A percentile compares a stretch with the other conserved stretches of the same genome.
phyloP scores from a whole-genome alignment of 2,329 filamentous ascomycete species.

The Exophiala sideris region DNA sequence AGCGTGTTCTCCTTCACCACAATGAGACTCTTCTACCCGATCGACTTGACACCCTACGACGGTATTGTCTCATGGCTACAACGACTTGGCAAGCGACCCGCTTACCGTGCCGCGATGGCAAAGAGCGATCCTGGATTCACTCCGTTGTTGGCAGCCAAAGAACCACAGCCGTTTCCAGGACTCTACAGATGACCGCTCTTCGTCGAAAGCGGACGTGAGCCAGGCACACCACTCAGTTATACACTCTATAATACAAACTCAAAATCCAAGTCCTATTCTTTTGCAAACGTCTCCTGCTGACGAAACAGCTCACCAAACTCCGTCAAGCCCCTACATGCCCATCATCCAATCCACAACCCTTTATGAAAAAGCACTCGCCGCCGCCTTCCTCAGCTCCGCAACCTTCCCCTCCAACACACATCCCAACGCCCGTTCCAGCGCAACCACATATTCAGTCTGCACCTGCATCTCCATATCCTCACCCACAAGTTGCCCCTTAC shows the following conservation, averaged over 20 bases:
- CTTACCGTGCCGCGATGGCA: conserved; percentile 46
- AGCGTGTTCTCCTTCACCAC: conserved; percentile 59
- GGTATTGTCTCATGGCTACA: conserved; percentile 47
- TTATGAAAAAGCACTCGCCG: conserved; percentile 1
- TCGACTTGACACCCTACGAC: conserved; percentile 40
- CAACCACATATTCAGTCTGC: conserved; percentile 38
- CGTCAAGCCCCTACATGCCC: too few species aligned
- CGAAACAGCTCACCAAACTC: too few species aligned
- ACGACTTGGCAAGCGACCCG: conserved; percentile 44
- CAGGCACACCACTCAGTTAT: too few species aligned
- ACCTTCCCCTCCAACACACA: conserved; percentile 38
- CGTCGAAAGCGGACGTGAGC: too few species aligned
- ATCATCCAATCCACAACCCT: too few species aligned
- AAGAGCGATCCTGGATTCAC: conserved; percentile 49
- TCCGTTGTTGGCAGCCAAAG: conserved; percentile 3
- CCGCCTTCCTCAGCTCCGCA: conserved; percentile 16
- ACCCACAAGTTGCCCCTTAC: conserved; percentile 33
- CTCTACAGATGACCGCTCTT: background rate
- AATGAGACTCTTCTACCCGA: conserved; percentile 51
- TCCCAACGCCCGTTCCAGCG: conserved; percentile 39
- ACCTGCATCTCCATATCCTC: conserved; percentile 31
- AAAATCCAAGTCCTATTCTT: too few species aligned
- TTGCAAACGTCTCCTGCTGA: too few species aligned
- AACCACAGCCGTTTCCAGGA: conserved; percentile 3
- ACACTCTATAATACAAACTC: too few species aligned